Conservation (phyloP, 1,284 basidiomycete species). For the Moniliella sp. region DNA sequence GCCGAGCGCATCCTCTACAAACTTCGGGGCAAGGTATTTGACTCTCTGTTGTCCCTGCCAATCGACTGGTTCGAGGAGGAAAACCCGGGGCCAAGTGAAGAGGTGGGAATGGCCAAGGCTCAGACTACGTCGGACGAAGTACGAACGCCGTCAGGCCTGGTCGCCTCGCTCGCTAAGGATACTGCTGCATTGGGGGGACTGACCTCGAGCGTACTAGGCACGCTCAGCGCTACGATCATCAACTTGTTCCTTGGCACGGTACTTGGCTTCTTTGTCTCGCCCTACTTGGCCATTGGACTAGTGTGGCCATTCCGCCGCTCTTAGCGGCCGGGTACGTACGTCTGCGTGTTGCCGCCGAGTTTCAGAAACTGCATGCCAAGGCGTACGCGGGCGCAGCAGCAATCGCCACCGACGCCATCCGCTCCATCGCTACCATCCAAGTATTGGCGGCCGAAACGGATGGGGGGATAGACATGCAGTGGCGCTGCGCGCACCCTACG, state of each 20-base stretch:
- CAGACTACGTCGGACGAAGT: no score
- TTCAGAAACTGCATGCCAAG: conserved; percentile 20
- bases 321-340: conserved; percentile 16
- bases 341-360: conserved; percentile 19
- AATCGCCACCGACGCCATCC: conserved; percentile 19
- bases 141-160: conserved; percentile 11
- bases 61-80: conserved; percentile 14
- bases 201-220: conserved; percentile 17
- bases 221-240: conserved; percentile 21
- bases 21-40: conserved; percentile 10
- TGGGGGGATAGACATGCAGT: conserved; percentile 11
- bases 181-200: conserved; percentile 17
- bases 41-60: conserved; percentile 10
- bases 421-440: conserved; percentile 17
- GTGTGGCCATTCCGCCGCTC: conserved; percentile 16
- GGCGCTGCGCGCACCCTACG: conserved; percentile 11
- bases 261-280: conserved; percentile 12
- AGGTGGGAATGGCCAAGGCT: no score
- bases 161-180: conserved; percentile 15
- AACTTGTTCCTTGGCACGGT: conserved; percentile 17
- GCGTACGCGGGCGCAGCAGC: conserved; percentile 16
- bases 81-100: no score
- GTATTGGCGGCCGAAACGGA: conserved; percentile 14
- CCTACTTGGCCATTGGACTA: conserved; percentile 21
- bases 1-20: conserved; percentile 19